phyloP scores from a whole-genome alignment of 2,329 filamentous ascomycete species.

The Aureobasidium sp. region DNA sequence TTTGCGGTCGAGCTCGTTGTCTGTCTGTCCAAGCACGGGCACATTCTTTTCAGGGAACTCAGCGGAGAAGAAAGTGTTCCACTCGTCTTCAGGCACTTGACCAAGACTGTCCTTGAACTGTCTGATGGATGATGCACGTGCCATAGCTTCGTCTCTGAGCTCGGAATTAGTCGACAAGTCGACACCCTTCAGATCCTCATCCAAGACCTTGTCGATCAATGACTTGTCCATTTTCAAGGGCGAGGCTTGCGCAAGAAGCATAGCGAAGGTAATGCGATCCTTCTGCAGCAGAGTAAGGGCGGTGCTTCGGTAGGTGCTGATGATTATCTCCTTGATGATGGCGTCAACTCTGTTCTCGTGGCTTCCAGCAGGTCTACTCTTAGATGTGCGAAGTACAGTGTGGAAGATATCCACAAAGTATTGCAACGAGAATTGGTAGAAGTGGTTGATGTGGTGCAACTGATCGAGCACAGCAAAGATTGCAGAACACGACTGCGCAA shows the following conservation, averaged over 20 bases:
- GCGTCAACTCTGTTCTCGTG: slow-evolving; percentile 69
- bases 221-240: slow-evolving; percentile 91
- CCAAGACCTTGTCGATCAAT: slow-evolving; percentile 79
- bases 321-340: slow-evolving; percentile 85
- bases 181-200: slow-evolving; percentile 64
- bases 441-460: slow-evolving; percentile 96
- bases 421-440: slow-evolving; percentile 97
- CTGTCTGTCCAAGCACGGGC: slow-evolving; percentile 64
- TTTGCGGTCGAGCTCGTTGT: slow-evolving; percentile 63
- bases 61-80: slow-evolving; percentile 76
- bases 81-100: slow-evolving; percentile 54
- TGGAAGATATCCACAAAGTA: slow-evolving; percentile 99
- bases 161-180: slow-evolving; percentile 67
- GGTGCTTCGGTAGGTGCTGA: slow-evolving; percentile 88
- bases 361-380: slow-evolving; percentile 55
- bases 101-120: slow-evolving; percentile 68
- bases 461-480: slow-evolving; percentile 97
- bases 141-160: slow-evolving; percentile 60
- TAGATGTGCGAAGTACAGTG: slow-evolving; percentile 75
- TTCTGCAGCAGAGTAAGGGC: slow-evolving; percentile 87
- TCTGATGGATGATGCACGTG: slow-evolving; percentile 59
- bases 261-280: slow-evolving; percentile 86
- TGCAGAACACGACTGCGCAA: slow-evolving; percentile 90
- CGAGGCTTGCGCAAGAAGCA: slow-evolving; percentile 92
- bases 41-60: slow-evolving; percentile 82